These are phyloP conservation scores for Eurotiales sp. DNA, from an alignment of 2,329 filamentous ascomycete species.

Conservation along the genomic window DNA sequence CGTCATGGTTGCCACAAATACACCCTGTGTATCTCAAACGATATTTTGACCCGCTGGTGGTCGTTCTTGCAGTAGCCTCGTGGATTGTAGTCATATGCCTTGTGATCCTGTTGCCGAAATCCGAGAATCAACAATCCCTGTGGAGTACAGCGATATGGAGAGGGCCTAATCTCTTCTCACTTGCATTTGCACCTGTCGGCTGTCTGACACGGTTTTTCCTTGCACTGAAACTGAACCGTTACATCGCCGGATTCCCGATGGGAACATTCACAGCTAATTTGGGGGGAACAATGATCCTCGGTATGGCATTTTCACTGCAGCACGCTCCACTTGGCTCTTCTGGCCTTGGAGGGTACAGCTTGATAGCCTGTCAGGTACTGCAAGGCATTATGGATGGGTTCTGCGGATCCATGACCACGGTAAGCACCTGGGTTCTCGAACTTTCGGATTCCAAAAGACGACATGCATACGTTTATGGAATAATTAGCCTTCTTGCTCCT, in stretches of 20 bases:
- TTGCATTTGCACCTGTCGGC: slow-evolving; percentile 79
- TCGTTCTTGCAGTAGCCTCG: slow-evolving; percentile 64
- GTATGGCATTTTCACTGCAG: slow-evolving; percentile 73
- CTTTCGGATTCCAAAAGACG: slow-evolving; percentile 46
- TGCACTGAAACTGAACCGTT: slow-evolving; percentile 66
- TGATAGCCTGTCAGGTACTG: slow-evolving; percentile 61
- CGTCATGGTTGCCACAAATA: slow-evolving; percentile 58
- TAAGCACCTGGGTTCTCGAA: slow-evolving; percentile 65
- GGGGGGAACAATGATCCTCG: slow-evolving; percentile 70
- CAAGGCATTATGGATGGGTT: slow-evolving; percentile 65
- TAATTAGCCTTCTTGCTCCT: slow-evolving; percentile 44
- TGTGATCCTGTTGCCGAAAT: slow-evolving; percentile 64
- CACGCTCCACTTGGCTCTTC: slow-evolving; percentile 48
- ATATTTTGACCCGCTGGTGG: slow-evolving; percentile 60
- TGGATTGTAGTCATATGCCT: slow-evolving; percentile 77
- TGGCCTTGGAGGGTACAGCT: slow-evolving; percentile 22
- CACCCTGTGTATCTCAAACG: slow-evolving; percentile 56
- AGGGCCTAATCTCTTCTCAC: slow-evolving; percentile 67
- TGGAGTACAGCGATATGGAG: slow-evolving; percentile 61
- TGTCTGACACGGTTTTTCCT: slow-evolving; percentile 72
- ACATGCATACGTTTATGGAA: slow-evolving; percentile 61
- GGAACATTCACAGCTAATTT: slow-evolving; percentile 84
- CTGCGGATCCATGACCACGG: slow-evolving; percentile 63
- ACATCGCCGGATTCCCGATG: slow-evolving; percentile 66
- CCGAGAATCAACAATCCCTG: slow-evolving; percentile 23